phyloP scores from a whole-genome alignment of 495 filamentous ascomycete genomes.

The Penicillium egyptiacum region DNA sequence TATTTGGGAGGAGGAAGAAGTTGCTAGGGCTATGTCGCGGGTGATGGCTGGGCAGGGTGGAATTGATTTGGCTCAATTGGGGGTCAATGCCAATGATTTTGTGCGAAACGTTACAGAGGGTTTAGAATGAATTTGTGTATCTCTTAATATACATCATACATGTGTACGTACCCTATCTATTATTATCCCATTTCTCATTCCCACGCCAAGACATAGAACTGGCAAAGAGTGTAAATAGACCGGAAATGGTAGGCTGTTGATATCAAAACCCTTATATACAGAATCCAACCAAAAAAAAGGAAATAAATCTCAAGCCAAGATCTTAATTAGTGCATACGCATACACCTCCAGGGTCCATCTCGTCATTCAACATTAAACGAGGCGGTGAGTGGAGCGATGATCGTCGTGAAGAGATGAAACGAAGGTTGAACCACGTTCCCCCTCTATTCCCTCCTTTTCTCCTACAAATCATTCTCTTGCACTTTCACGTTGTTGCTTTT shows the following conservation, averaged over 20 bases:
- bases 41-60: conserved; percentile 47
- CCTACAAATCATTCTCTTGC: neutral
- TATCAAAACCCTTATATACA: neutral
- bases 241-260: conserved; percentile 11
- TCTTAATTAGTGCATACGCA: conserved; percentile 4
- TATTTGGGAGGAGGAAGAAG: conserved; percentile 57
- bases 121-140: conserved; percentile 27
- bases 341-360: conserved; percentile 2
- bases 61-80: conserved; percentile 50
- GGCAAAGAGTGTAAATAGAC: conserved; percentile 6
- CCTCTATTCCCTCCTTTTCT: conserved; percentile 12
- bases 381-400: conserved; percentile 32
- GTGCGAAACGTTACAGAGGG: conserved; percentile 44
- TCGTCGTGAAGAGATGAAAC: conserved; percentile 25
- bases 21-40: conserved; percentile 52
- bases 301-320: neutral
- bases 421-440: conserved; percentile 21
- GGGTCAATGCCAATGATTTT: conserved; percentile 45
- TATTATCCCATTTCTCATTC: conserved; percentile 1
- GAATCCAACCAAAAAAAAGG: neutral
- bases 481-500: neutral
- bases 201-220: neutral
- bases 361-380: conserved; percentile 16
- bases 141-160: too few species aligned
- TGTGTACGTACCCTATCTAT: neutral